These are phyloP conservation scores for Lipomyces yamanashiensis DNA, from an alignment of 805 yeast species.

Conservation along the genomic window DNA sequence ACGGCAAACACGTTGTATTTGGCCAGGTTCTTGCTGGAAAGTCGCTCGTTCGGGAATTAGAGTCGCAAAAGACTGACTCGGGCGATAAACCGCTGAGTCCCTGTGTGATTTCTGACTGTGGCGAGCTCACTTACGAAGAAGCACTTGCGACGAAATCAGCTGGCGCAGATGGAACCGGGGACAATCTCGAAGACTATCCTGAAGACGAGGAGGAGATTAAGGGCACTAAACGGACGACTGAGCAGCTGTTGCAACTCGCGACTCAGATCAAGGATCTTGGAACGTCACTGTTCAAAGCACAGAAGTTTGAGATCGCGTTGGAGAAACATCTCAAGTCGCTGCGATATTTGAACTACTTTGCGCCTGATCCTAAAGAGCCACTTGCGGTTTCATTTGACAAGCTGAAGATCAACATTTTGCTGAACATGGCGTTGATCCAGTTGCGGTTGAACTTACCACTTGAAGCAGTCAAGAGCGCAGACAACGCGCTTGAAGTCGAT, in stretches of 20 bases:
- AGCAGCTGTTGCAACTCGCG: conserved; percentile 69
- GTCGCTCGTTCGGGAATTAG: conserved; percentile 61
- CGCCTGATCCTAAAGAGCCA: conserved; percentile 59
- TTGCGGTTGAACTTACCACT: conserved; percentile 63
- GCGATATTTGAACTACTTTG: conserved; percentile 68
- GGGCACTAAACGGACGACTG: conserved; percentile 58
- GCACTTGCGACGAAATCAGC: conserved; percentile 38
- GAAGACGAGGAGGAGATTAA: conserved; percentile 69
- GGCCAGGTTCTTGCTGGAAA: conserved; percentile 69
- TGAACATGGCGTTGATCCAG: conserved; percentile 77
- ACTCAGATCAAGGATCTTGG: conserved; percentile 74
- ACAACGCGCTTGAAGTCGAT: conserved; percentile 68
- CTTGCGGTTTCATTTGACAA: conserved; percentile 39
- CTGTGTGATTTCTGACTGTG: conserved; percentile 77
- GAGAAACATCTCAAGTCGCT: conserved; percentile 76
- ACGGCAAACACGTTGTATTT: conserved; percentile 95
- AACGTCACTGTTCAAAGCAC: conserved; percentile 72
- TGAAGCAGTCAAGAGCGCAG: conserved; percentile 62
- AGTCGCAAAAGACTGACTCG: conserved; percentile 65
- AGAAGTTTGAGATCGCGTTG: conserved; percentile 60
- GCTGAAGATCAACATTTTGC: conserved; percentile 62
- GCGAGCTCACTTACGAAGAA: conserved; percentile 68
- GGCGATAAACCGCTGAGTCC: conserved; percentile 73
- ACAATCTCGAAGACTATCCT: conserved; percentile 72
- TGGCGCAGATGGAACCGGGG: conserved; percentile 78